Evolutionary conservation across 495 filamentous ascomycete genomes (phyloP).

Genomic region (Annulohypoxylon bovei): DNA sequence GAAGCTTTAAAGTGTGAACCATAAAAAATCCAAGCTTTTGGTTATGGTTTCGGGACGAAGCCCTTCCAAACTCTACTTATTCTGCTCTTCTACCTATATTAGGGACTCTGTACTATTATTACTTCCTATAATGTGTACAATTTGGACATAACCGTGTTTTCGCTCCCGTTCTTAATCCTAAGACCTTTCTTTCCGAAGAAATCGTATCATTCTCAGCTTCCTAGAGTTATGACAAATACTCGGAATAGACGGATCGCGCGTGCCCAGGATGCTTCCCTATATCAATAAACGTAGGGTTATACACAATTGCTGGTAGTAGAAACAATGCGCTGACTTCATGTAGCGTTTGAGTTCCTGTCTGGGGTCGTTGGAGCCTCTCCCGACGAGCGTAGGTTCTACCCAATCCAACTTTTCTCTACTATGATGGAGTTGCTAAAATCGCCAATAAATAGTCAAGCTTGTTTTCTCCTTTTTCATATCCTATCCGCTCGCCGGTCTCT

Average conservation of each 20-base stretch:
- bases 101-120: neutral
- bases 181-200: neutral
- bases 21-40: conserved; percentile 4
- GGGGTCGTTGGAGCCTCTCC: conserved; percentile 76
- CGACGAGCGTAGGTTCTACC: conserved; percentile 76
- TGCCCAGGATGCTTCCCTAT: conserved; percentile 78
- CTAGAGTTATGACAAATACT: conserved; percentile 32
- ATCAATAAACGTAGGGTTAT: conserved; percentile 76
- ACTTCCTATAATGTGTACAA: neutral
- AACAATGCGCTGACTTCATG: conserved; percentile 39
- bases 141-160: neutral
- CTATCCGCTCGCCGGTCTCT: conserved; percentile 86
- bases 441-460: conserved; percentile 77
- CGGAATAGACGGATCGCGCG: conserved; percentile 16
- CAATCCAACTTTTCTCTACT: neutral
- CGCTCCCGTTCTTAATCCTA: neutral
- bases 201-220: conserved; percentile 2
- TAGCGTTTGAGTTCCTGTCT: conserved; percentile 73
- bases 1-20: conserved; percentile 10
- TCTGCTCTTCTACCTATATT: neutral
- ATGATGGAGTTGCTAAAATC: conserved; percentile 27
- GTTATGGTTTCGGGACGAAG: conserved; percentile 6
- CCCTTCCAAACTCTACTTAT: neutral
- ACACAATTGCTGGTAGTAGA: conserved; percentile 10
- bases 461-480: conserved; percentile 91